These are phyloP conservation scores for Spiraea crenata DNA, from an alignment of 331 rosid species.

Conservation along the genomic window DNA sequence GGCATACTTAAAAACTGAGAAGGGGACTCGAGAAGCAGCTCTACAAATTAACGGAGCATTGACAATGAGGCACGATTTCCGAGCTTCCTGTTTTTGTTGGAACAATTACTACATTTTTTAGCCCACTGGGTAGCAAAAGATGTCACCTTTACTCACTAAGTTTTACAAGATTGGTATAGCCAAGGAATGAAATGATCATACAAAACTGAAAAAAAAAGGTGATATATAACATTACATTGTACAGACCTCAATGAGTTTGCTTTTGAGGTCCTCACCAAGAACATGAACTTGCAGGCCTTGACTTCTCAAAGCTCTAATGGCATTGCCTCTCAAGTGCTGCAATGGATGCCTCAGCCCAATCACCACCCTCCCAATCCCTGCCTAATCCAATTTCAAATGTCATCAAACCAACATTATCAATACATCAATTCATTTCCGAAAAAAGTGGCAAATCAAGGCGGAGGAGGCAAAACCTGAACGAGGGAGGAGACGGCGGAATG, in stretches of 20 bases:
- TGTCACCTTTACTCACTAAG: not conserved
- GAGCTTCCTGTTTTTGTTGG: conserved; percentile 68
- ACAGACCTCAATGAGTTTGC: conserved; percentile 62
- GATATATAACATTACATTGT: not conserved
- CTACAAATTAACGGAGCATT: conserved; percentile 93
- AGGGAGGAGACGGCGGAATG: conserved; percentile 70
- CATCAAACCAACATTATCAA: not conserved
- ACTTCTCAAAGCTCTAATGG: conserved; percentile 68
- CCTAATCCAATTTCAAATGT: conserved; percentile 49
- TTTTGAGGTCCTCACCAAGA: conserved; percentile 77
- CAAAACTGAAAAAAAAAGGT: not conserved
- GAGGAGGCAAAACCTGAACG: conserved; percentile 48
- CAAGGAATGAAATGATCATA: not conserved
- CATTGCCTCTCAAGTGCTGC: conserved; percentile 83
- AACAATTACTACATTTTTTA: conserved; percentile 10
- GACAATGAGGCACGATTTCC: conserved; percentile 66
- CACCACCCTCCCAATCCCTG: conserved; percentile 80
- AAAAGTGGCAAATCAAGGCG: not conserved
- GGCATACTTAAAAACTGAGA: conserved; percentile 88
- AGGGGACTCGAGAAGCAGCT: conserved; percentile 77
- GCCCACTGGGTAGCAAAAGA: not conserved
- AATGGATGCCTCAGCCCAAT: conserved; percentile 90
- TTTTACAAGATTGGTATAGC: not conserved
- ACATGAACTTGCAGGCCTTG: conserved; percentile 79
- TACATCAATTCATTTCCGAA: not conserved